Percentiles rank a stretch among this genome's conserved stretches.
Evolutionary conservation across 768 basidiomycete species (phyloP).

Genomic region (Tulasnella sp.): DNA sequence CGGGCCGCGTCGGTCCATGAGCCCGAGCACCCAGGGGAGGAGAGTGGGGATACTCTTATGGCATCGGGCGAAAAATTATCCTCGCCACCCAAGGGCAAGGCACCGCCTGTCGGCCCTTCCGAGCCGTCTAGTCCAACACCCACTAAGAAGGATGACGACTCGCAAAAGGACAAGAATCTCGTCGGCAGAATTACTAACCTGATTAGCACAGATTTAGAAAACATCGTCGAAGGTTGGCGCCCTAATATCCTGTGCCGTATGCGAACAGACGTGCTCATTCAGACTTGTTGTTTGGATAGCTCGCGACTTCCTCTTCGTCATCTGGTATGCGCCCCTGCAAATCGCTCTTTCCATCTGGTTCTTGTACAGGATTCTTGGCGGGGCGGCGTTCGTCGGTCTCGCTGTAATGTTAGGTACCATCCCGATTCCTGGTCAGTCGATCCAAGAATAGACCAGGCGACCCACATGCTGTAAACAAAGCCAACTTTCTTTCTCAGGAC

Average conservation of each 20-base stretch:
- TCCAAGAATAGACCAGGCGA: neutral
- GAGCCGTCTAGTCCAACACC: neutral
- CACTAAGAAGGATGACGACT: constrained; percentile 18
- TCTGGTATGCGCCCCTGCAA: constrained; percentile 50
- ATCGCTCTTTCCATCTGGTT: constrained; percentile 49
- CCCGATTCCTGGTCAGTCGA: constrained; percentile 56
- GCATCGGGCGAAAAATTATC: constrained; percentile 16
- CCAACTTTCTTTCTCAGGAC: constrained; percentile 29
- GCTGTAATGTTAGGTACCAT: constrained; percentile 55
- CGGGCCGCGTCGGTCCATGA: constrained; percentile 34
- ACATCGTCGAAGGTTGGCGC: constrained; percentile 44
- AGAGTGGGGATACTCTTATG: constrained; percentile 13
- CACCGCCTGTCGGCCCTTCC: neutral
- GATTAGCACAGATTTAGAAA: constrained; percentile 64
- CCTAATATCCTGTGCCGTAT: neutral
- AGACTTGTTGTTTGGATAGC: constrained; percentile 23
- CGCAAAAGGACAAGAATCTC: constrained; percentile 51
- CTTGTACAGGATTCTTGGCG: constrained; percentile 54
- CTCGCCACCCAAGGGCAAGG: constrained; percentile 7
- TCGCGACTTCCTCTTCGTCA: constrained; percentile 45
- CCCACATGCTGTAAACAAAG: neutral
- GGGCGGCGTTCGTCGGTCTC: constrained; percentile 65
- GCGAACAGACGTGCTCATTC: too few relatives aligned
- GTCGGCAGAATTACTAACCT: constrained; percentile 79
- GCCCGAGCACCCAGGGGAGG: neutral